These are phyloP conservation scores for Hypsizygus marmoreus DNA, from an alignment of 768 basidiomycete species.

Conservation along the genomic window DNA sequence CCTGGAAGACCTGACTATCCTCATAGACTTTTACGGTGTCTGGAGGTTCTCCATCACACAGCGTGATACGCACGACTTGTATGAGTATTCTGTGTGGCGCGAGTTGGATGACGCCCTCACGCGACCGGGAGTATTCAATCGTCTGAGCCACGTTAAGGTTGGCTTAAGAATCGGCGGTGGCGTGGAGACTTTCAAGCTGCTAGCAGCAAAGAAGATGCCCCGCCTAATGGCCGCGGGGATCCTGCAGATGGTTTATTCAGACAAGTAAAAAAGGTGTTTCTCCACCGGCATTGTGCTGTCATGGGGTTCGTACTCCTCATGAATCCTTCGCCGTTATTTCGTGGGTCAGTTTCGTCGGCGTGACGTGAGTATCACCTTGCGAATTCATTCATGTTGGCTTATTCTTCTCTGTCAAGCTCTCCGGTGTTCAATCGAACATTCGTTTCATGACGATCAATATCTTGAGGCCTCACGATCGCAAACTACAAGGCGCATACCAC, in stretches of 20 bases:
- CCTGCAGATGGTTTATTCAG: constrained; percentile 1
- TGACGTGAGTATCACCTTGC: too few relatives aligned
- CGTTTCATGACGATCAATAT: too few relatives aligned
- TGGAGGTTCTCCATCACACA: constrained; percentile 17
- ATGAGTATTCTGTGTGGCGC: constrained; percentile 14
- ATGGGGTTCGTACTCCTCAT: too few relatives aligned
- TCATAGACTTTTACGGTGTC: constrained; percentile 14
- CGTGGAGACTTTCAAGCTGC: background rate
- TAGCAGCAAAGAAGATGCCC: background rate
- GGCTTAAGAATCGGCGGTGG: constrained; percentile 3
- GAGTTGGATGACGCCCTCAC: constrained; percentile 7
- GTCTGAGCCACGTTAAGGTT: background rate
- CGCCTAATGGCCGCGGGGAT: background rate
- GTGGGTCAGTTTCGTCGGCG: too few relatives aligned
- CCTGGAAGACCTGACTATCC: constrained; percentile 5
- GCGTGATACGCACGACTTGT: constrained; percentile 10
- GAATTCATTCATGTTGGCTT: too few relatives aligned
- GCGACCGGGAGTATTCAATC: constrained; percentile 1
- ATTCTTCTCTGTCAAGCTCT: too few relatives aligned
- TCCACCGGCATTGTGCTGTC: too few relatives aligned
- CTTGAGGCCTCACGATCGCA: too few relatives aligned
- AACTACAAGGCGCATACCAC: too few relatives aligned
- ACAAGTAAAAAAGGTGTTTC: background rate
- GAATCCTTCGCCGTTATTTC: too few relatives aligned
- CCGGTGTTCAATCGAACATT: too few relatives aligned